Evolutionary conservation across 2,329 filamentous ascomycete genomes (phyloP).

Genomic region (Arthroderma uncinatum): DNA sequence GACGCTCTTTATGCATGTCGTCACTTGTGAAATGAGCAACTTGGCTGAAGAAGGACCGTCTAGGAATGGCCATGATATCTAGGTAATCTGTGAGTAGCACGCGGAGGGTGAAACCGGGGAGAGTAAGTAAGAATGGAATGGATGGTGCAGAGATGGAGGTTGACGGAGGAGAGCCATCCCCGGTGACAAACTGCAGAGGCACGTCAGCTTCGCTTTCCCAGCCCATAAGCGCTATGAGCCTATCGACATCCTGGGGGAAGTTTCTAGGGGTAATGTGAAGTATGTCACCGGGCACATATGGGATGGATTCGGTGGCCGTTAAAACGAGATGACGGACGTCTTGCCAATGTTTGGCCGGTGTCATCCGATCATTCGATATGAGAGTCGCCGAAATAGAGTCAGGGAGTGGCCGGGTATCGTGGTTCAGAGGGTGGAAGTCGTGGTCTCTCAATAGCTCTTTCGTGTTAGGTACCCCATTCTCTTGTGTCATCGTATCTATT

Average conservation of each 20-base stretch:
- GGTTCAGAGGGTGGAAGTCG: conserved; percentile 4
- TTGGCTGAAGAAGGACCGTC: conserved; percentile 70
- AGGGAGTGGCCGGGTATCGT: conserved; percentile 47
- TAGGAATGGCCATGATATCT: conserved; percentile 81
- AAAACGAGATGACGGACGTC: conserved; percentile 77
- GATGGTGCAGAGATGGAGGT: conserved; percentile 20
- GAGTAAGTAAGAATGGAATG: conserved; percentile 28
- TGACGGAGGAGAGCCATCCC: conserved; percentile 18
- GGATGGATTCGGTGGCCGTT: conserved; percentile 32
- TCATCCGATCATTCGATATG: conserved; percentile 58
- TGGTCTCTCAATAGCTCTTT: background rate
- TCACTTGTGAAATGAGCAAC: conserved; percentile 66
- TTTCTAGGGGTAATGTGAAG: conserved; percentile 80
- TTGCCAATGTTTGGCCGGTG: conserved; percentile 72
- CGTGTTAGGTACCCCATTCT: background rate
- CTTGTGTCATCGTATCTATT: background rate
- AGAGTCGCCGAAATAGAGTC: conserved; percentile 49
- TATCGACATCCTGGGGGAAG: conserved; percentile 66
- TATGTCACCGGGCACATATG: conserved; percentile 63
- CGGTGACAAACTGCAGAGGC: conserved; percentile 45
- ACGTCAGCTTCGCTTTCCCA: conserved; percentile 66
- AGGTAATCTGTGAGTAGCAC: conserved; percentile 69
- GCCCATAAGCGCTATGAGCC: conserved; percentile 64
- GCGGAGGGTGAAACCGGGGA: conserved; percentile 51
- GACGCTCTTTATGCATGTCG: conserved; percentile 62